Conservation (phyloP, 2,329 filamentous ascomycete genomes). For the Capronia epimyces region DNA sequence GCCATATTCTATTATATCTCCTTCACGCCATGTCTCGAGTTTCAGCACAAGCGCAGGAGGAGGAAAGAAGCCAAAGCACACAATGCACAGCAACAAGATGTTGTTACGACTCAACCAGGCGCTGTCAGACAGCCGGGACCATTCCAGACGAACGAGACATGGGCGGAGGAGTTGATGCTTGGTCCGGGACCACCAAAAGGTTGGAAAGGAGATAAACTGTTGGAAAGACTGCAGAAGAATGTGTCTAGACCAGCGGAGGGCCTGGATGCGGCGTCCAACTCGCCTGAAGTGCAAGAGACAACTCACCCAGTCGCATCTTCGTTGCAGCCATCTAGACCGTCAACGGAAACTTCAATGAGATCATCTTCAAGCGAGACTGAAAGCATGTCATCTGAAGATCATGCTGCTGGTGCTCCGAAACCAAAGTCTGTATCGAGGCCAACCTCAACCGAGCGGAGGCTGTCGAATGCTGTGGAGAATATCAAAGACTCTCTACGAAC, state of each 20-base stretch:
- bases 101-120: constrained; percentile 60
- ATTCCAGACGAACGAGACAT: constrained; percentile 82
- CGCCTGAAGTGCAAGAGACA: not conserved
- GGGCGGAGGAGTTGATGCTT: constrained; percentile 78
- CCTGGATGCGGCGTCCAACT: not conserved
- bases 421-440: constrained; percentile 73
- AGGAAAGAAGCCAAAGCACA: constrained; percentile 65
- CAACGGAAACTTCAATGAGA: constrained; percentile 3
- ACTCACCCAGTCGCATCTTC: constrained; percentile 5
- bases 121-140: constrained; percentile 71
- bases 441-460: constrained; percentile 79
- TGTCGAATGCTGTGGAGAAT: constrained; percentile 65
- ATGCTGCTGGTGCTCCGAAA: constrained; percentile 35
- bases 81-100: constrained; percentile 52
- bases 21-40: constrained; percentile 59
- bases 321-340: constrained; percentile 2
- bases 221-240: constrained; percentile 37
- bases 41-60: constrained; percentile 63
- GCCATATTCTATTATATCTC: constrained; percentile 48
- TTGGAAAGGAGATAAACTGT: constrained; percentile 24
- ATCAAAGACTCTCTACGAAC: constrained; percentile 50
- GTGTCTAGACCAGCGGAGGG: constrained; percentile 33
- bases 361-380: constrained; percentile 1
- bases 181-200: constrained; percentile 62
- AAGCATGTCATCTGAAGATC: not conserved